Evolutionary conservation across 257 asterid genomes (phyloP), one percentile per base, ranked within the genome.

Genomic region (Solanum piurae): DNA sequence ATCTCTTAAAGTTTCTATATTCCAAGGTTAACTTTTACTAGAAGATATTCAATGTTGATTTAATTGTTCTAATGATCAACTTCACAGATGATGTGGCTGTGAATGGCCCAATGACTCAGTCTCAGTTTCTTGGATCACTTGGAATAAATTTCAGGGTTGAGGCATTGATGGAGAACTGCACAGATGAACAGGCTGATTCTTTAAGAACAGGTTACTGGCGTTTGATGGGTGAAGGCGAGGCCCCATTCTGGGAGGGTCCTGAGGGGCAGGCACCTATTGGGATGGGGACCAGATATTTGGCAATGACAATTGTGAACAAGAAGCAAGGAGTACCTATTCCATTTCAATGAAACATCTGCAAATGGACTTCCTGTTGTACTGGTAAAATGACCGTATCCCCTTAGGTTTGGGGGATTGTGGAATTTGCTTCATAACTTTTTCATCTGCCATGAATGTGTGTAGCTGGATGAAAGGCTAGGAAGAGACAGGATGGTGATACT

Each of bases 221-320:
- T 77, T 88, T 96, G 91, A 95, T 96, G 23, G 98, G 99, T 68
- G 98, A 95, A 73, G 98, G 98, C 0, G 97, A 95, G 89, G 98
- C 95, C 20, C 98, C 98, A 21, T 93, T 93, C 55, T 96, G 97
- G 99, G 96, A 92, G 76, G 99, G 98, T 68, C 95, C 97, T 25
- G 95, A 90, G 8, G 98, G 93, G 72, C 88, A 89, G 83, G 87
- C 93, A 14, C 98, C 99, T 5, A 85, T 93, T 6, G 98, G 99
- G 86, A 95, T 96, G 99, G 98, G 98, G 36, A 91, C 92, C 10
- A 88, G 98, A 52, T 96, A 95, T 88, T 88, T 95, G 66, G 97
- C 95, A 37, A 93, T 93, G 95, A 93, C 95, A 3, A 94, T 95
- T 29, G 95, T 94, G 16, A 94, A 92, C 93, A 92, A 92, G 89